phyloP scores from a whole-genome alignment of 2,329 filamentous ascomycete genomes.

The Pseudonectria buxi region DNA sequence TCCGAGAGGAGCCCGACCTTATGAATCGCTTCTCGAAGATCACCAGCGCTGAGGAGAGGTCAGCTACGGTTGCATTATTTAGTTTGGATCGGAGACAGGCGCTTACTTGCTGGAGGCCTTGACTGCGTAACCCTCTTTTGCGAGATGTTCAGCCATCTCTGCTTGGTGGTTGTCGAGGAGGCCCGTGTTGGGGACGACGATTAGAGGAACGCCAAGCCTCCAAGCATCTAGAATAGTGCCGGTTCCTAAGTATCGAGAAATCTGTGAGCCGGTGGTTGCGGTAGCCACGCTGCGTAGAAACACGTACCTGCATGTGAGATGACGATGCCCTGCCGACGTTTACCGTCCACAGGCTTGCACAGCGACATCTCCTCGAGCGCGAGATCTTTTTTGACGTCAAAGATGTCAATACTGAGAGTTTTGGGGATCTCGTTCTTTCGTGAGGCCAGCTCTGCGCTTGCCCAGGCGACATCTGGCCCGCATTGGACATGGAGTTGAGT shows the following conservation, averaged over 20 bases:
- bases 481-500: conserved; percentile 74
- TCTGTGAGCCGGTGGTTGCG: conserved; percentile 1
- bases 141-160: conserved; percentile 74
- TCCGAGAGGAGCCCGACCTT: conserved; percentile 30
- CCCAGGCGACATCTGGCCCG: conserved; percentile 54
- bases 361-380: conserved; percentile 44
- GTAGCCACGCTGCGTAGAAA: background rate
- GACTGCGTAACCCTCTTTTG: conserved; percentile 69
- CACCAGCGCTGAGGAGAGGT: conserved; percentile 15
- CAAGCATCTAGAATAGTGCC: conserved; percentile 83
- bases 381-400: conserved; percentile 28
- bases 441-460: conserved; percentile 15
- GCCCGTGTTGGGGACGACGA: conserved; percentile 79
- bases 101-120: conserved; percentile 60
- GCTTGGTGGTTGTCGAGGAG: conserved; percentile 88
- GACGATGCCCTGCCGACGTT: conserved; percentile 59
- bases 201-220: conserved; percentile 64
- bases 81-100: background rate
- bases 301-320: conserved; percentile 80
- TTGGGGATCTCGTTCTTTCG: conserved; percentile 18
- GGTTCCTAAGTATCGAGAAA: conserved; percentile 52
- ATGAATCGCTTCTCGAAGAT: conserved; percentile 31
- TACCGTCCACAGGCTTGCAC: conserved; percentile 41
- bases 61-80: background rate
- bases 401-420: conserved; percentile 22